Evolutionary conservation across 495 filamentous ascomycete species (phyloP).

Genomic region (Platismatia glauca): DNA sequence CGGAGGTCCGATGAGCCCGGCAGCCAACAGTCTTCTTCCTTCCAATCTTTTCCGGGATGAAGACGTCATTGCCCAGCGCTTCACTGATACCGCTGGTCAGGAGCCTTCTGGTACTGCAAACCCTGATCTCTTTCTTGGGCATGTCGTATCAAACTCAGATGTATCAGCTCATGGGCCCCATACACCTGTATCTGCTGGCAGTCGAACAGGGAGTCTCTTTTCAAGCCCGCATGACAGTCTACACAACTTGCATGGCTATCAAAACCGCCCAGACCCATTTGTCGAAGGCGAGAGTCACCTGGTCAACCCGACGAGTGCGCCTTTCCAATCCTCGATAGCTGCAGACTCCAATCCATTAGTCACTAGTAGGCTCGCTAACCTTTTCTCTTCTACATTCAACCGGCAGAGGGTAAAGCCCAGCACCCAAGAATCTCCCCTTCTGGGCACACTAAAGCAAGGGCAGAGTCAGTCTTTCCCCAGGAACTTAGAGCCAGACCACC

Average conservation of each 20-base stretch:
- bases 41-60: conserved; percentile 74
- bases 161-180: conserved; percentile 46
- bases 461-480: conserved; percentile 81
- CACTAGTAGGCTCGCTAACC: conserved; percentile 45
- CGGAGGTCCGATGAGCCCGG: conserved; percentile 70
- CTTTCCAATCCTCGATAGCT: conserved; percentile 22
- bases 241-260: conserved; percentile 39
- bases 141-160: conserved; percentile 33
- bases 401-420: conserved; percentile 62
- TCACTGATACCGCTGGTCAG: conserved; percentile 32
- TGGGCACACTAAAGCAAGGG: conserved; percentile 64
- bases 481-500: conserved; percentile 48
- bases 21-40: conserved; percentile 66
- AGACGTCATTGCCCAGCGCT: conserved; percentile 51
- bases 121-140: conserved; percentile 30
- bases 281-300: conserved; percentile 29
- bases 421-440: conserved; percentile 56
- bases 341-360: conserved; percentile 27
- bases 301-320: conserved; percentile 27
- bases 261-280: conserved; percentile 20
- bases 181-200: conserved; percentile 61
- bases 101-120: conserved; percentile 20
- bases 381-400: conserved; percentile 54
- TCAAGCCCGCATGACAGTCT: conserved; percentile 58
- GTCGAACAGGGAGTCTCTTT: conserved; percentile 53